Conservation (phyloP, 2,329 filamentous ascomycete genomes). For the Trichoderma polysporum region DNA sequence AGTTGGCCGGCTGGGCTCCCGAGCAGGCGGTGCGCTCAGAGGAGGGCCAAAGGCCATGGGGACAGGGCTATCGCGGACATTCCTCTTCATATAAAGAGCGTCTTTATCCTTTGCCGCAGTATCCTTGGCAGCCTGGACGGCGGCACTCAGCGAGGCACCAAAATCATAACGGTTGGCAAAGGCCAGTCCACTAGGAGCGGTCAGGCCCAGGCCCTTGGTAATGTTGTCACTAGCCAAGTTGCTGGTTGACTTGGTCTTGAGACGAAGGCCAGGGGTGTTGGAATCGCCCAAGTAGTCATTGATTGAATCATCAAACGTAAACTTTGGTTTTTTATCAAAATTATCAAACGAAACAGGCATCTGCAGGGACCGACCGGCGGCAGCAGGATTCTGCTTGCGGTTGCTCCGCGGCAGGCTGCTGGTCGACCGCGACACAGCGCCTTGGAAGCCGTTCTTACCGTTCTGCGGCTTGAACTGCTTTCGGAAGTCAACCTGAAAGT, state of each 20-base stretch:
- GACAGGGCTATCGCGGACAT: slow-evolving; percentile 35
- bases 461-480: slow-evolving; percentile 70
- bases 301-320: slow-evolving; percentile 59
- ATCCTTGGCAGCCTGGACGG: slow-evolving; percentile 72
- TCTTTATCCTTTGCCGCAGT: slow-evolving; percentile 58
- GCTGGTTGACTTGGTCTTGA: slow-evolving; percentile 67
- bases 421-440: slow-evolving; percentile 50
- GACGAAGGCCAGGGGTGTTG: slow-evolving; percentile 56
- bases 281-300: slow-evolving; percentile 65
- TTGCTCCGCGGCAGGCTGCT: slow-evolving; percentile 67
- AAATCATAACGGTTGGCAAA: slow-evolving; percentile 97
- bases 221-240: slow-evolving; percentile 64
- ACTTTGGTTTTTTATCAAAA: slow-evolving; percentile 62
- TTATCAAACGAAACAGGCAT: slow-evolving; percentile 65
- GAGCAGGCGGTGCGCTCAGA: neutral
- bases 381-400: slow-evolving; percentile 46
- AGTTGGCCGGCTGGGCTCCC: slow-evolving; percentile 24
- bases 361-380: slow-evolving; percentile 52
- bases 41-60: slow-evolving; percentile 20
- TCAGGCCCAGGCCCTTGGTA: slow-evolving; percentile 48
- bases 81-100: slow-evolving; percentile 56
- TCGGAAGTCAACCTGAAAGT: slow-evolving; percentile 92
- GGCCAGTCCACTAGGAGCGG: slow-evolving; percentile 63
- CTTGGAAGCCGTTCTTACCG: slow-evolving; percentile 54
- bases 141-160: slow-evolving; percentile 82